phyloP scores from a whole-genome alignment of 2,329 filamentous ascomycete species.

The Xylariaceae sp. region DNA sequence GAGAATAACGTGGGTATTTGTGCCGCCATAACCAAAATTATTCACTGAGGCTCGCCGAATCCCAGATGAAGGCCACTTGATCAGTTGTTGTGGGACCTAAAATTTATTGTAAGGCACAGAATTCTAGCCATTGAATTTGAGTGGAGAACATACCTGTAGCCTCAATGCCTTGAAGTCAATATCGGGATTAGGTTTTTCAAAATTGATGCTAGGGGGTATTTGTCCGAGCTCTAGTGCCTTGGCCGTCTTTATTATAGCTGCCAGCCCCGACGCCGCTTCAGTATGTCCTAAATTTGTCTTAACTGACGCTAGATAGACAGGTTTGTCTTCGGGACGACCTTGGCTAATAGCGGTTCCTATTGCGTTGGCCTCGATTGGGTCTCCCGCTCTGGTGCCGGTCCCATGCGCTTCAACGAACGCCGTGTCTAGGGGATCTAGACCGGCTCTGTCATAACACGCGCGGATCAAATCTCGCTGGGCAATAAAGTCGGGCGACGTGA shows the following conservation, averaged over 20 bases:
- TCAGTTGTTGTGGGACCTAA: slow-evolving; percentile 16
- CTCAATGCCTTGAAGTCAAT: slow-evolving; percentile 11
- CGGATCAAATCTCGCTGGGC: slow-evolving; percentile 46
- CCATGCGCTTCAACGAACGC: slow-evolving; percentile 37
- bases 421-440: slow-evolving; percentile 30
- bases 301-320: slow-evolving; percentile 30
- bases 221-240: slow-evolving; percentile 32
- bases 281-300: slow-evolving; percentile 44
- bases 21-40: slow-evolving; percentile 47
- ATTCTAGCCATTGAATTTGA: not conserved
- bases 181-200: slow-evolving; percentile 26
- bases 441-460: slow-evolving; percentile 41
- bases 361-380: slow-evolving; percentile 34
- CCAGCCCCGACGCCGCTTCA: slow-evolving; percentile 37
- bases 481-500: slow-evolving; percentile 50
- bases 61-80: slow-evolving; percentile 17
- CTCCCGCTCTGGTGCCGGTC: slow-evolving; percentile 35
- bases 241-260: slow-evolving; percentile 38
- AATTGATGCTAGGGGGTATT: slow-evolving; percentile 37
- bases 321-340: not conserved
- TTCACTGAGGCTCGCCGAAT: slow-evolving; percentile 40
- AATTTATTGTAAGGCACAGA: too few relatives aligned
- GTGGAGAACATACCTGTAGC: slow-evolving; percentile 12
- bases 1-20: slow-evolving; percentile 43
- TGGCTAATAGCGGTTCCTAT: slow-evolving; percentile 13